A percentile compares a stretch with the other conserved stretches of the same genome.
These are phyloP conservation scores for Schizochytrium sp. DNA, from an alignment of 108 stramenopile species.

Conservation along the genomic window DNA sequence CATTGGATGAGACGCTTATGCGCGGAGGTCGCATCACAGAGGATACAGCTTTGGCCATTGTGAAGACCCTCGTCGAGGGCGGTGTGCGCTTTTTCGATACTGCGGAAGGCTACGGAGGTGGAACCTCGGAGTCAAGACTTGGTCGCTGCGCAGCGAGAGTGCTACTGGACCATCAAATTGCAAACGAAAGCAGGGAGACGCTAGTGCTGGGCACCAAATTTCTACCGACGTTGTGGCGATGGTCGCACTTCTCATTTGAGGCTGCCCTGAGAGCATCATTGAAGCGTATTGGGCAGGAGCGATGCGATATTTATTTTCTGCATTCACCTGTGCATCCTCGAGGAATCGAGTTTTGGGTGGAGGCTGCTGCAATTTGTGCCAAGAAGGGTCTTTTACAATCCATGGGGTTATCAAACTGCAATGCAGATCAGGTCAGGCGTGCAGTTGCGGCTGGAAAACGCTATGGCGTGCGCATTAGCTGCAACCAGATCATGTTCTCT, in stretches of 20 bases:
- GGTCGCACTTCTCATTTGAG: conserved; percentile 65
- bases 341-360: conserved; percentile 77
- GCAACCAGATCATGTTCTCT: conserved; percentile 81
- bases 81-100: conserved; percentile 89
- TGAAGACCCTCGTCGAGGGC: not conserved
- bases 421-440: conserved; percentile 73
- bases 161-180: not conserved
- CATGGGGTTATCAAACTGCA: conserved; percentile 82
- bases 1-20: not conserved
- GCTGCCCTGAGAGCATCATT: conserved; percentile 75
- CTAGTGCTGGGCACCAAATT: conserved; percentile 80
- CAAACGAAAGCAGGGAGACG: not conserved
- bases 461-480: conserved; percentile 77
- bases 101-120: conserved; percentile 82
- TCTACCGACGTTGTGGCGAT: conserved; percentile 81
- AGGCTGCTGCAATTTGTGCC: conserved; percentile 80
- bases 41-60: not conserved
- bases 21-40: not conserved
- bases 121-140: conserved; percentile 78
- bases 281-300: conserved; percentile 71
- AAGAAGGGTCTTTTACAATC: conserved; percentile 77
- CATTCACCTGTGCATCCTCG: conserved; percentile 78
- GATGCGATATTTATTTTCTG: conserved; percentile 78
- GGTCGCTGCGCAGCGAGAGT: conserved; percentile 65
- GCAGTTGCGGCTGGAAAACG: conserved; percentile 73